Base-by-base conservation (phyloP, 306 rosid species). In the Cicer arietinum region DNA sequence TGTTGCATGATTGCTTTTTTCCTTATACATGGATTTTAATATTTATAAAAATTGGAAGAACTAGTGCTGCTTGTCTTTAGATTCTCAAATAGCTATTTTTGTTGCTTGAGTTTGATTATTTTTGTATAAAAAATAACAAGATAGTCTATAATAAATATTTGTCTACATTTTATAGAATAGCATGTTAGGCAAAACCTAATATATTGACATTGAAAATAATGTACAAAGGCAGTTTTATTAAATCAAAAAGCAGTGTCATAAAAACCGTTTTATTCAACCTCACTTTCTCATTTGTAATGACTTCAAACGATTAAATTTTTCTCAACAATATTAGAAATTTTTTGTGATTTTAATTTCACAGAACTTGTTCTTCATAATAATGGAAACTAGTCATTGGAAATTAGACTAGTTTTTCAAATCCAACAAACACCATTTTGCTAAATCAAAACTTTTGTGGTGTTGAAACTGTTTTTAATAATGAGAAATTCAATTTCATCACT, bases 371-470 rank as follows among this genome's bases (percentile, higher is more conserved):
- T 91, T n/a, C 2, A 1, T 1, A 0, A 87, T 48, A 22, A 41
- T 5, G 97, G 94, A 0, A 81, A 81, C 57, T 94, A 40, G 69
- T 61, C 5, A 90, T 78, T 61, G 89, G 85, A 0, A 9, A 11
- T 8, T 91, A 90, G 94, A 63, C 16, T 8, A 91, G 96, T 74
- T 94, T 94, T 64, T 1, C 4, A 0, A 71, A 67, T 45, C 97
- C 96, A 0, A 87, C 92, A 2, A 86, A 90, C 63, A 91, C 93
- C 1, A 56, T 86, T 10, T 73, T 91, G 45, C 85, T 96, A 2
- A 81, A 79, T 70, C 97, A 94, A 56, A 77, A 35, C 30, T 48
- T 94, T 6, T 50, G 8, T 0, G 61, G 13, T 2, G 44, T 80
- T 8, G 14, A 13, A 10, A 53, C 84, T 16, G 8, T 16, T 5